A percentile compares a stretch with the other conserved stretches of the same genome.
Conservation (phyloP, 768 basidiomycete species). For the Mycena venus region DNA sequence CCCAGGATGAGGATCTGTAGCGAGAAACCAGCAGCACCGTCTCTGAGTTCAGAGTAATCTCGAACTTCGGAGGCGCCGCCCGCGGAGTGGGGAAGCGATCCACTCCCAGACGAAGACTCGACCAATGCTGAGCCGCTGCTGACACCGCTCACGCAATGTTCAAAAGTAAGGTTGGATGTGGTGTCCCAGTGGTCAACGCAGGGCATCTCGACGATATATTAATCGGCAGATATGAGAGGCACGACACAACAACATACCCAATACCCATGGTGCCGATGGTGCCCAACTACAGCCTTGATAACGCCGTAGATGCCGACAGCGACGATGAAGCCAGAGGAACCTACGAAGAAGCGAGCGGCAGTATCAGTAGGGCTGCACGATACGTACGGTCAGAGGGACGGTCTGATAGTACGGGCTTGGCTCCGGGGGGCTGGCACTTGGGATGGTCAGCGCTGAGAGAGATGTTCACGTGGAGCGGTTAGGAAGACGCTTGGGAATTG, state of each 20-base stretch:
- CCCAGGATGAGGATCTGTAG: not conserved
- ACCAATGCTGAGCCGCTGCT: too few relatives aligned
- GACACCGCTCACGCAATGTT: not conserved
- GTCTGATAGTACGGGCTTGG: not conserved
- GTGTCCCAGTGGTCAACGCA: not conserved
- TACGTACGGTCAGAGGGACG: not conserved
- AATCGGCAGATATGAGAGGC: not conserved
- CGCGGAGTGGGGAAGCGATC: not conserved
- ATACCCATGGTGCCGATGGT: not conserved
- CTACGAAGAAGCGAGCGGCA: conserved; percentile 6
- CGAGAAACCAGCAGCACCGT: not conserved
- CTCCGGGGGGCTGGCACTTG: not conserved
- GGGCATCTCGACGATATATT: not conserved
- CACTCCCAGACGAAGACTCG: too few relatives aligned
- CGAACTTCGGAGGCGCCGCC: not conserved
- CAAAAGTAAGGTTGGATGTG: not conserved
- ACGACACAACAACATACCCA: not conserved
- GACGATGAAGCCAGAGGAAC: not conserved
- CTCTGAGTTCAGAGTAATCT: conserved; percentile 1
- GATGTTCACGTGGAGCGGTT: not conserved
- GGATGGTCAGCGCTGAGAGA: not conserved
- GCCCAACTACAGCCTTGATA: not conserved
- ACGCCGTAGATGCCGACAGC: not conserved
- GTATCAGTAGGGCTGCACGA: not conserved
- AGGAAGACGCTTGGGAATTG: conserved; percentile 1